Evolutionary conservation across 305 asterid genomes (phyloP).

Genomic region (Fraxinus ornus): DNA sequence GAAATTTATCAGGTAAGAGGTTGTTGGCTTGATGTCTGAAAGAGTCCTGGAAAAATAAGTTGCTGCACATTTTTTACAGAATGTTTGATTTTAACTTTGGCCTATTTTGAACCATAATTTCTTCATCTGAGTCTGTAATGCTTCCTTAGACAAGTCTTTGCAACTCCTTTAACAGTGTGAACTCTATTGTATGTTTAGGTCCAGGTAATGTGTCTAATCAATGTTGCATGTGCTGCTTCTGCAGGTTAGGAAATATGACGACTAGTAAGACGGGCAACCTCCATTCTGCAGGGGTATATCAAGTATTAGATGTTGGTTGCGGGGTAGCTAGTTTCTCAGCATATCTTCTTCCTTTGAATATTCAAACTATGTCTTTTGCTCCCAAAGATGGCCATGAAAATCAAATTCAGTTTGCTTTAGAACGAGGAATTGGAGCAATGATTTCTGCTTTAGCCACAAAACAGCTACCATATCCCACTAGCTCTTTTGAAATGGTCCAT

Average conservation of each 20-base stretch:
- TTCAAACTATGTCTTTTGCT: slow-evolving; percentile 90
- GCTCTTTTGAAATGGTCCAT: slow-evolving; percentile 88
- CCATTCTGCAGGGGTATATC: slow-evolving; percentile 65
- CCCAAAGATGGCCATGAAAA: slow-evolving; percentile 95
- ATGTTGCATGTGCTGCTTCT: slow-evolving; percentile 11
- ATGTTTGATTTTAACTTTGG: background rate
- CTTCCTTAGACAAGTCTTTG: background rate
- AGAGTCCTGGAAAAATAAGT: background rate
- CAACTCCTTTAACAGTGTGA: background rate
- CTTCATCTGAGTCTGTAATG: background rate
- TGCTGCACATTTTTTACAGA: background rate
- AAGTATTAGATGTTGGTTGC: slow-evolving; percentile 92
- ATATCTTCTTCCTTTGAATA: slow-evolving; percentile 73
- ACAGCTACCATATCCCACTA: slow-evolving; percentile 82
- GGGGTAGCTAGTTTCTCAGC: slow-evolving; percentile 98
- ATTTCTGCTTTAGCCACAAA: slow-evolving; percentile 74
- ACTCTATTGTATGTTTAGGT: background rate
- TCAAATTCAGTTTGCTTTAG: slow-evolving; percentile 91
- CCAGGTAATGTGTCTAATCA: background rate
- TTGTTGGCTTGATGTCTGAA: background rate
- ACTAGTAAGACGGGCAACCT: slow-evolving; percentile 70
- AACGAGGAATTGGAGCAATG: slow-evolving; percentile 89
- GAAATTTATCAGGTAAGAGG: background rate
- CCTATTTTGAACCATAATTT: background rate
- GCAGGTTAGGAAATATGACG: slow-evolving; percentile 92